These are phyloP conservation scores for Lodderomyces beijingensis DNA, from an alignment of 1,139 yeast species.

Conservation along the genomic window DNA sequence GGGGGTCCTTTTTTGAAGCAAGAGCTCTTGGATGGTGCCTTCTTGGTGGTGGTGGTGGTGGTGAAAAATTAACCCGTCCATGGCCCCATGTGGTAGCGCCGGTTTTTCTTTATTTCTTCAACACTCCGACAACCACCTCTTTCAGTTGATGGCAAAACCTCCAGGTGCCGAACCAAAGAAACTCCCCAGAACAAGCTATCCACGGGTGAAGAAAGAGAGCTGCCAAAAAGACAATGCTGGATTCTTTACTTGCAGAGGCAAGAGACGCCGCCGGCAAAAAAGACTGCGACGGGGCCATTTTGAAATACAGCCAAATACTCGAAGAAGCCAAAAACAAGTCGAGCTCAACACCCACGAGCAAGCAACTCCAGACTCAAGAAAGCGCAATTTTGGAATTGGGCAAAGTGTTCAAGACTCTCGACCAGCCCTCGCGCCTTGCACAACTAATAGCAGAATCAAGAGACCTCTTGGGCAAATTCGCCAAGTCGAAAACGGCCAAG, in stretches of 20 bases:
- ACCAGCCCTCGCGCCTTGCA: slow-evolving; percentile 49
- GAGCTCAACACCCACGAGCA: slow-evolving; percentile 22
- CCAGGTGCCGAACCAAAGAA: too few species aligned
- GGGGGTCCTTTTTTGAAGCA: too few species aligned
- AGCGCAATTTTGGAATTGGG: slow-evolving; percentile 62
- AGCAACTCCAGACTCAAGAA: slow-evolving; percentile 50
- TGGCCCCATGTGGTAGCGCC: too few species aligned
- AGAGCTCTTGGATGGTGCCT: too few species aligned
- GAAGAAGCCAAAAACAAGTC: slow-evolving; percentile 29
- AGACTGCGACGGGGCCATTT: slow-evolving; percentile 54
- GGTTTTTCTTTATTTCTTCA: too few species aligned
- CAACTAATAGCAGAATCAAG: slow-evolving; percentile 69
- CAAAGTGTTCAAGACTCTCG: slow-evolving; percentile 44
- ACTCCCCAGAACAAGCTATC: too few species aligned
- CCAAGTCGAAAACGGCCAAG: slow-evolving; percentile 93
- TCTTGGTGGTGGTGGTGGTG: too few species aligned
- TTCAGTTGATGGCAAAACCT: too few species aligned
- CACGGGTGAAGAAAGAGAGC: too few species aligned
- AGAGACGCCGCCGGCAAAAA: slow-evolving; percentile 49
- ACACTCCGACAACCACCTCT: too few species aligned
- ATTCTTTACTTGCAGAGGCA: slow-evolving; percentile 45
- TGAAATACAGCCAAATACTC: slow-evolving; percentile 42
- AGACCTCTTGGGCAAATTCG: slow-evolving; percentile 64
- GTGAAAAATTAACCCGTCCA: too few species aligned
- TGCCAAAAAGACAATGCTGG: too few species aligned